Base-by-base conservation (phyloP, 1,139 yeast species). In the Starmera stellimalicola region DNA sequence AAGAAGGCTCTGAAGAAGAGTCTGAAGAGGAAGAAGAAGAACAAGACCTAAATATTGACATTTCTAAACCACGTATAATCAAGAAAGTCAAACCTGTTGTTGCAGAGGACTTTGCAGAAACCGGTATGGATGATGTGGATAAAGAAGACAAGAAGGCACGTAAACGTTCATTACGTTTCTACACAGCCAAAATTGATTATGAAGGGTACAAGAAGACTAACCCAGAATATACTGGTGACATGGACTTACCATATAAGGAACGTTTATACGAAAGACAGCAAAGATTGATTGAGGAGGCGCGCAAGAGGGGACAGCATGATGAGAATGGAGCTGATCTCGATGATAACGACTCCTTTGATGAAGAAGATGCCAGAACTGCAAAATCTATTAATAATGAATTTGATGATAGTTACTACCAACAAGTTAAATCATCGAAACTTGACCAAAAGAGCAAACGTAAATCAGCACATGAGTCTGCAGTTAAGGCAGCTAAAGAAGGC, bases 181-280 rank as follows among this genome's bases (percentile, higher is more conserved):
- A 91, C 68, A 91, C 98, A 2, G 83, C 97, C 40, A 91, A 88
- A 61, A 88, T 91, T 57, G 96, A 87, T 56, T 88, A 83, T 58
- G 82, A 83, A 33, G 75, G 71, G 27, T 22, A n/a, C 25, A 69
- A 72, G 43, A 75, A 73, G 53, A 70, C 68, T 40, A 60, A 56
- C 26, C 80, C 75, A 41, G 68, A 63, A 44, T 73, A 60, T 44
- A 70, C 81, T 29, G 98, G 97, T 45, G 98, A 91, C 54, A 70
- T 72, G 42, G 98, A 91, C 58, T 62, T 91, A 37, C 97, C 97
- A n/a, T 88, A 91, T 57, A 77, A 73, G 48, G 97, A 91, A 58
- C 72, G 96, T 47, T 65, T 82, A 33, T 85, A 73, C 51, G 97
- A 88, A 59, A 75, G 95, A 52, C 91, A 84, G 51, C 93, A 83